These are phyloP conservation scores for Candida anglica DNA, from an alignment of 805 yeast genomes.

Conservation along the genomic window DNA sequence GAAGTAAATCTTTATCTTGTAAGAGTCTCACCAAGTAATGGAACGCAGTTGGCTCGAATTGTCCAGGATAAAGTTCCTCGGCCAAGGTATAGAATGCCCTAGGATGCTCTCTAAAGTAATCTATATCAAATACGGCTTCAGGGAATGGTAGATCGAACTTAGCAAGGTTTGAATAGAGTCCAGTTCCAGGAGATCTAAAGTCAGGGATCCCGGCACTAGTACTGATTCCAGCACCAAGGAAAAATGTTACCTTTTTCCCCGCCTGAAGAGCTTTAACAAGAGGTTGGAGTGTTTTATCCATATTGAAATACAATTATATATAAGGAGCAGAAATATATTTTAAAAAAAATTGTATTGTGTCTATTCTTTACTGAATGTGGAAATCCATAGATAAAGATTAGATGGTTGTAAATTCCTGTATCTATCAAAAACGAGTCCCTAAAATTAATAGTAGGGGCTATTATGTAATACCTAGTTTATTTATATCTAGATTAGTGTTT, in stretches of 20 bases:
- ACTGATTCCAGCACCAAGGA: constrained; percentile 93
- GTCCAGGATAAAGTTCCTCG: constrained; percentile 83
- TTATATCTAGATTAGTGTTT: no score
- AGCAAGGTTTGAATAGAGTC: constrained; percentile 76
- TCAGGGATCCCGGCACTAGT: constrained; percentile 96
- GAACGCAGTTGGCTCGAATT: constrained; percentile 76
- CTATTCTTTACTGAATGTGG: no score
- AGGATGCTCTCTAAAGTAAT: constrained; percentile 71
- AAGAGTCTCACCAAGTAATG: constrained; percentile 69
- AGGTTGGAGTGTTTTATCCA: constrained; percentile 18
- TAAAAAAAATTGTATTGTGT: no score
- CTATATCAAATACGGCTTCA: constrained; percentile 93
- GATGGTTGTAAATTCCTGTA: no score
- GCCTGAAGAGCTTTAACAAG: constrained; percentile 25
- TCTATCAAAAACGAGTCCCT: no score
- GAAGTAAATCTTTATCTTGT: constrained; percentile 57
- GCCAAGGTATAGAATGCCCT: constrained; percentile 83
- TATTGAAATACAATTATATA: no score
- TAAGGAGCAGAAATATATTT: no score
- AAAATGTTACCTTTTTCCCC: constrained; percentile 51
- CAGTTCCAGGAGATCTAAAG: constrained; percentile 87
- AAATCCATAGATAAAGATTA: no score
- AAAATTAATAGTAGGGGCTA: no score
- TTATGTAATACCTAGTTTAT: no score
- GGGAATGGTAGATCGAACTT: constrained; percentile 80